Evolutionary conservation across 163 green algal genomes (phyloP).

Genomic region (Scenedesmus sp.): DNA sequence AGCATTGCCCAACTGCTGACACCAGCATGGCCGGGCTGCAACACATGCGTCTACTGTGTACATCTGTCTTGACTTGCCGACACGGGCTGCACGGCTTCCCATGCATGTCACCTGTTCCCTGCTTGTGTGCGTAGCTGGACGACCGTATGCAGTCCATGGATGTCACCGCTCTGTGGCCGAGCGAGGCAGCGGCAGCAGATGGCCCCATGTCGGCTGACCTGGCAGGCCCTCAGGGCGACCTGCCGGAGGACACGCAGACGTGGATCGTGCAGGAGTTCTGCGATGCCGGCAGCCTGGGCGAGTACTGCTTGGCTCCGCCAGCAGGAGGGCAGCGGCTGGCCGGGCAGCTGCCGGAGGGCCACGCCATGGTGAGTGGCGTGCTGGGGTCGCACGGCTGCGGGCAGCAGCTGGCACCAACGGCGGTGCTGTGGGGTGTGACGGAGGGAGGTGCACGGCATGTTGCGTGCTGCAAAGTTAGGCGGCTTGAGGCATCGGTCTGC

Average conservation of each 20-base stretch:
- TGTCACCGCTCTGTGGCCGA: background rate
- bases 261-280: slow-evolving; percentile 57
- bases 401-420: too few relatives aligned
- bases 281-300: slow-evolving; percentile 38
- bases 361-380: slow-evolving; percentile 3
- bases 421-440: too few relatives aligned
- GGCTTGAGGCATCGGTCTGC: too few relatives aligned
- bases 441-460: too few relatives aligned
- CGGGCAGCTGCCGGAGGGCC: slow-evolving; percentile 20
- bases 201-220: background rate
- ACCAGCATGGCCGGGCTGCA: too few relatives aligned
- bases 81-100: too few relatives aligned
- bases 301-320: background rate
- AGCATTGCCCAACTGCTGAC: too few relatives aligned
- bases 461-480: too few relatives aligned
- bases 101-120: background rate
- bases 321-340: background rate
- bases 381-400: background rate
- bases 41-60: too few relatives aligned
- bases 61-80: too few relatives aligned
- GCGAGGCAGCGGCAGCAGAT: background rate
- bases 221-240: background rate
- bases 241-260: slow-evolving; percentile 37
- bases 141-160: background rate
- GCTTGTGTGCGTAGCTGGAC: background rate